Conservation (phyloP, 176 grass and related monocot genomes). For the Tillandsia leiboldiana region DNA sequence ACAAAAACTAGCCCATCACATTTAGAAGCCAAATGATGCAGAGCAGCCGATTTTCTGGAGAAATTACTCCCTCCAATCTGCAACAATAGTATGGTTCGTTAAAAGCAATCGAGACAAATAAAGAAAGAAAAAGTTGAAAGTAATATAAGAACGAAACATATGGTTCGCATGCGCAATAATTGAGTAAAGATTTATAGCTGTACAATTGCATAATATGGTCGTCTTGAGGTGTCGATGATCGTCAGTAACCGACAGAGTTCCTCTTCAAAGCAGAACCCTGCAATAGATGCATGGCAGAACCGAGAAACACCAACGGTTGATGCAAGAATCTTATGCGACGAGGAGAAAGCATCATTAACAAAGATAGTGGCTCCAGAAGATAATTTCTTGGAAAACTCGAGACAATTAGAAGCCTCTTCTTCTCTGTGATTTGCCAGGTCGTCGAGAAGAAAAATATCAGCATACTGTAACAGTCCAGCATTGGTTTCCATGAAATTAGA, state of each 20-base stretch:
- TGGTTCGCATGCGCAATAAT: background rate
- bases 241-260: slow-evolving; percentile 51
- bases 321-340: slow-evolving; percentile 86
- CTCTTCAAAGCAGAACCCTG: slow-evolving; percentile 81
- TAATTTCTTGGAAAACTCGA: slow-evolving; percentile 59
- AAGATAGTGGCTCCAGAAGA: slow-evolving; percentile 55
- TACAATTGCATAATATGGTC: slow-evolving; percentile 91
- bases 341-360: slow-evolving; percentile 73
- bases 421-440: slow-evolving; percentile 68
- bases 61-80: slow-evolving; percentile 91
- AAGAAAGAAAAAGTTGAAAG: slow-evolving; percentile 4
- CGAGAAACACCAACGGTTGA: slow-evolving; percentile 83
- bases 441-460: slow-evolving; percentile 54
- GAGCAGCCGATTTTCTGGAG: slow-evolving; percentile 53
- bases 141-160: background rate
- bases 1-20: slow-evolving; percentile 70
- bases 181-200: slow-evolving; percentile 14
- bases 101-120: background rate
- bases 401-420: slow-evolving; percentile 79
- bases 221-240: slow-evolving; percentile 49
- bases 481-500: slow-evolving; percentile 31
- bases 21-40: slow-evolving; percentile 47
- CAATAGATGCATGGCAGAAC: slow-evolving; percentile 77
- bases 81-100: slow-evolving; percentile 26
- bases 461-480: slow-evolving; percentile 29